Evolutionary conservation across 2,329 filamentous ascomycete species (phyloP).

Genomic region (Colletotrichum agaves): DNA sequence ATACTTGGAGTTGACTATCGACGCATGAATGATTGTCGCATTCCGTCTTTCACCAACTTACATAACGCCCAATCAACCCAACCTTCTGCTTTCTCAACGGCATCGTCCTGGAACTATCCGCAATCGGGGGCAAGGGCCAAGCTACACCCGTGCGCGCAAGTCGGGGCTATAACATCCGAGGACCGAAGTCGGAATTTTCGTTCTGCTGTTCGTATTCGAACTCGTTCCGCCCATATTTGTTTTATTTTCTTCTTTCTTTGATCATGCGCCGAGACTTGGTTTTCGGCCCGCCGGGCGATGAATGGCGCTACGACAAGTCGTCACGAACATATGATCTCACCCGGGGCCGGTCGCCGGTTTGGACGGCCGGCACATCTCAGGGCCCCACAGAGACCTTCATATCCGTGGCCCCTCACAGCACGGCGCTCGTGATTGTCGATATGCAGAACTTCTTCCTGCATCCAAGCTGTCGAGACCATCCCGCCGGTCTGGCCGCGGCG

Average conservation of each 20-base stretch:
- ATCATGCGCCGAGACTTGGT: slow-evolving; percentile 27
- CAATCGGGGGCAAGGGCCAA: slow-evolving; percentile 18
- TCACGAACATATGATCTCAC: slow-evolving; percentile 37
- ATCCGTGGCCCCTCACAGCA: slow-evolving; percentile 51
- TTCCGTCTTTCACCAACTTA: slow-evolving; percentile 4
- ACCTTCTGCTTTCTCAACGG: not conserved
- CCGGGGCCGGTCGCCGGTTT: slow-evolving; percentile 28
- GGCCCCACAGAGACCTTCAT: slow-evolving; percentile 41
- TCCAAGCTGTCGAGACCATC: slow-evolving; percentile 47
- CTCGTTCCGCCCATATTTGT: not conserved
- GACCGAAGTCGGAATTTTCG: slow-evolving; percentile 17
- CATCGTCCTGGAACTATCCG: slow-evolving; percentile 11
- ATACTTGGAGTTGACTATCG: not conserved
- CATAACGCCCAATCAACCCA: slow-evolving; percentile 9
- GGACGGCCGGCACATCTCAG: slow-evolving; percentile 30
- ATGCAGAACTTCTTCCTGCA: slow-evolving; percentile 65
- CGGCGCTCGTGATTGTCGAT: slow-evolving; percentile 63
- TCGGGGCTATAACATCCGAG: slow-evolving; percentile 31
- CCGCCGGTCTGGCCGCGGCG: slow-evolving; percentile 53
- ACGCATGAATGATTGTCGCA: slow-evolving; percentile 11
- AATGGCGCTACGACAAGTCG: slow-evolving; percentile 29
- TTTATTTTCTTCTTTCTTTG: not conserved
- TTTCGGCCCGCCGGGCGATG: slow-evolving; percentile 36
- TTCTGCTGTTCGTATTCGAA: not conserved
- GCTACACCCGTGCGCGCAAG: slow-evolving; percentile 23